These are phyloP conservation scores for Circinella minor DNA, from an alignment of 371 early-diverging fungal species.

Conservation along the genomic window DNA sequence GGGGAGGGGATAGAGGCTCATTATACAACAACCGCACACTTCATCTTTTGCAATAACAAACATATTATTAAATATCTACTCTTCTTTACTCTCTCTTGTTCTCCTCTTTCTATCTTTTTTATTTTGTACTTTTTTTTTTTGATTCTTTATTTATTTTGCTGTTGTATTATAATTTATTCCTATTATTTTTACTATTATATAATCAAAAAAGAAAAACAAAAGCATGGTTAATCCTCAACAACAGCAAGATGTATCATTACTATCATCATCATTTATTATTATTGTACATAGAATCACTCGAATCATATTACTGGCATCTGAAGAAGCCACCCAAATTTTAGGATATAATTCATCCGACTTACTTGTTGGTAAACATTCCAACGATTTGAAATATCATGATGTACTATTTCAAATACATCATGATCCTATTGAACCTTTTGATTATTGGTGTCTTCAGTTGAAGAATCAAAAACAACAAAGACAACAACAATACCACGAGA, in stretches of 20 bases:
- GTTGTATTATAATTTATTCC: too few relatives aligned
- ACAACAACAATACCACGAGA: neutral
- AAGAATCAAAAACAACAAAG: neutral
- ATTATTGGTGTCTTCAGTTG: constrained; percentile 1
- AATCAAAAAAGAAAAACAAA: neutral
- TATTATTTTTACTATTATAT: neutral
- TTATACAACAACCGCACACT: too few relatives aligned
- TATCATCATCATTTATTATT: neutral
- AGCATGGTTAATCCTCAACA: neutral
- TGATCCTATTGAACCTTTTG: neutral
- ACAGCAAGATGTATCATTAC: neutral
- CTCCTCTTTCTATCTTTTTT: too few relatives aligned
- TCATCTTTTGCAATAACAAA: too few relatives aligned
- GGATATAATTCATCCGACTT: neutral
- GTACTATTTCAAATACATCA: neutral
- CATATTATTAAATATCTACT: too few relatives aligned
- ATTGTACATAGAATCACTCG: constrained; percentile 2
- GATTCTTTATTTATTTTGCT: too few relatives aligned
- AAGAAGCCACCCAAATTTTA: neutral
- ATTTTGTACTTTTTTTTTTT: too few relatives aligned
- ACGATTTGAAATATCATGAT: constrained; percentile 1
- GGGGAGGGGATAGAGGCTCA: too few relatives aligned
- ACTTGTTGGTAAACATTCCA: neutral
- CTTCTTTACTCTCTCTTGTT: too few relatives aligned
- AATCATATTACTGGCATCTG: neutral